phyloP scores from a whole-genome alignment of 345 rosid species.

The Balakata baccata region DNA sequence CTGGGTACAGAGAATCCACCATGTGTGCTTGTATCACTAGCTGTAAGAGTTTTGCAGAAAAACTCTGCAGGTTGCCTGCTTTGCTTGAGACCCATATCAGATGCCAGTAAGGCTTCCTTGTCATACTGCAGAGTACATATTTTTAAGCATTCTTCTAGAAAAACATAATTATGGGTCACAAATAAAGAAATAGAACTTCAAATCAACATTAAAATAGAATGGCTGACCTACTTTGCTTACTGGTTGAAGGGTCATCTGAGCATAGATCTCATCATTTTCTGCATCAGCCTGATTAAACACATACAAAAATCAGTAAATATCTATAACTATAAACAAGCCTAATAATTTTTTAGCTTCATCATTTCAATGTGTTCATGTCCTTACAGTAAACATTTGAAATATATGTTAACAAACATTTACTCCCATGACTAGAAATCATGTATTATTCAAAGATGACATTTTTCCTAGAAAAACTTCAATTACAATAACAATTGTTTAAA shows the following conservation, averaged over 20 bases:
- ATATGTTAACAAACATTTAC: too few relatives aligned
- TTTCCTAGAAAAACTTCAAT: neutral
- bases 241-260: slow-evolving; percentile 81
- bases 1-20: slow-evolving; percentile 99
- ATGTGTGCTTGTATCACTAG: slow-evolving; percentile 94
- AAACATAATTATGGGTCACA: neutral
- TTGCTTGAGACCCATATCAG: slow-evolving; percentile 78
- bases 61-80: slow-evolving; percentile 82
- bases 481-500: neutral
- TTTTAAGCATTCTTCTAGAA: slow-evolving; percentile 10
- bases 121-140: slow-evolving; percentile 55
- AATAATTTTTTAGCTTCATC: neutral
- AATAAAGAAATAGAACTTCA: neutral
- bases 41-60: slow-evolving; percentile 97
- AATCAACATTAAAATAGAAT: slow-evolving; percentile 11
- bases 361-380: too few relatives aligned
- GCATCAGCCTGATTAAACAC: slow-evolving; percentile 55
- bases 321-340: neutral
- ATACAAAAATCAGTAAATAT: slow-evolving; percentile 2
- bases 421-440: too few relatives aligned
- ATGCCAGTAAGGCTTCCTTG: slow-evolving; percentile 77
- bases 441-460: neutral
- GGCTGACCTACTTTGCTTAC: slow-evolving; percentile 68
- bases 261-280: slow-evolving; percentile 76
- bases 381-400: too few relatives aligned